Evolutionary conservation across 192 early-diverging fungal genomes (phyloP).

Genomic region (Coemansia sp.): DNA sequence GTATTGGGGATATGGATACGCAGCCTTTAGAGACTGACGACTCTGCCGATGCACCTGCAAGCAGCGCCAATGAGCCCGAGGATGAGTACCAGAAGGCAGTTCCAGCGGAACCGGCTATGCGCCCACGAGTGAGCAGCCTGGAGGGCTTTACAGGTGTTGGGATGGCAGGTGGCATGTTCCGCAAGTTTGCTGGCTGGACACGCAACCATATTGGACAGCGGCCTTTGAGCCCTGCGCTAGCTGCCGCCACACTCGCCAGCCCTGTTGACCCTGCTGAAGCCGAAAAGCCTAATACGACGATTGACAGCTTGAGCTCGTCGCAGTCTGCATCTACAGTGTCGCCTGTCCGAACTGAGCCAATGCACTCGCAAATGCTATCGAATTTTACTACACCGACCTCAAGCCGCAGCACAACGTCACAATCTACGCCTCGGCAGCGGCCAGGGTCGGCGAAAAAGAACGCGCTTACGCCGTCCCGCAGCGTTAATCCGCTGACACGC

Average conservation of each 20-base stretch:
- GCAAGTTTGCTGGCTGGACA: slow-evolving; percentile 37
- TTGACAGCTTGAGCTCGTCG: slow-evolving; percentile 20
- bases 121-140: background rate
- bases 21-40: slow-evolving; percentile 9
- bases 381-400: slow-evolving; percentile 23
- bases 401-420: background rate
- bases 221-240: slow-evolving; percentile 16
- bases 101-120: background rate
- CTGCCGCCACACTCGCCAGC: background rate
- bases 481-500: slow-evolving; percentile 46
- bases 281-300: slow-evolving; percentile 7
- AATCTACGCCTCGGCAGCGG: slow-evolving; percentile 22
- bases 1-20: slow-evolving; percentile 1
- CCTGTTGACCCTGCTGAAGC: background rate
- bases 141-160: slow-evolving; percentile 28
- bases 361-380: slow-evolving; percentile 41
- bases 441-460: slow-evolving; percentile 18
- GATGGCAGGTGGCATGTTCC: slow-evolving; percentile 30
- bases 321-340: slow-evolving; percentile 41
- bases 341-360: slow-evolving; percentile 39
- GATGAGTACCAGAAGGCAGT: background rate
- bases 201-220: slow-evolving; percentile 21
- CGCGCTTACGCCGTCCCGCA: slow-evolving; percentile 34
- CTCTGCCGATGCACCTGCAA: background rate
- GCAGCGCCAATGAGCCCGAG: background rate